Conservation (phyloP, 495 filamentous ascomycete genomes). For the Viridothelium virens region DNA sequence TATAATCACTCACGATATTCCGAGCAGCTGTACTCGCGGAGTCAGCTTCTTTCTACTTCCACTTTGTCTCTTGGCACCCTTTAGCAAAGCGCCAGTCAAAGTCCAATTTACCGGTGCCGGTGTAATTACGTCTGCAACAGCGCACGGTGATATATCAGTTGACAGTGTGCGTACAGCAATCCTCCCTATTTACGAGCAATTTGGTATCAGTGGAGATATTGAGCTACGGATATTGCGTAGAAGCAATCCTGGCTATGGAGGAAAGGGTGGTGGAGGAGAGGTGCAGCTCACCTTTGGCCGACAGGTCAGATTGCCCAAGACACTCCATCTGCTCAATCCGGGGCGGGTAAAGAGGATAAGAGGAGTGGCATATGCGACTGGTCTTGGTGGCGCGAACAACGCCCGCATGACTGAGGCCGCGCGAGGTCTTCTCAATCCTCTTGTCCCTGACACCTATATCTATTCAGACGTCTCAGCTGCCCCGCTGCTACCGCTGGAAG, state of each 20-base stretch:
- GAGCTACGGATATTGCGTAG: conserved; percentile 76
- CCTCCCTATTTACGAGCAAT: conserved; percentile 78
- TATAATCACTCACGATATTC: conserved; percentile 68
- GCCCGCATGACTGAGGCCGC: conserved; percentile 89
- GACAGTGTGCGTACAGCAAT: conserved; percentile 92
- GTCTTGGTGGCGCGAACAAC: conserved; percentile 85
- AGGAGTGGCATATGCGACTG: conserved; percentile 86
- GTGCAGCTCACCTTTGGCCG: conserved; percentile 87
- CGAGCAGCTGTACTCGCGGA: conserved; percentile 64
- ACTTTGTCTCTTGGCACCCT: conserved; percentile 84
- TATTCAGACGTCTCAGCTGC: conserved; percentile 68
- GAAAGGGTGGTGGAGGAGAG: conserved; percentile 75
- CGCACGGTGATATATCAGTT: conserved; percentile 72
- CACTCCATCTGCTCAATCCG: conserved; percentile 77
- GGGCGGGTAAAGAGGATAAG: conserved; percentile 82
- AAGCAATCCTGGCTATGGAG: conserved; percentile 64
- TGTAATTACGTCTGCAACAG: conserved; percentile 83
- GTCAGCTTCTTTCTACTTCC: conserved; percentile 89
- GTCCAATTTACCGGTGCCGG: conserved; percentile 83
- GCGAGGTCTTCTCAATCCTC: conserved; percentile 75
- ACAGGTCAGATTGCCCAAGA: conserved; percentile 87
- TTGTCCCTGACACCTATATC: conserved; percentile 80
- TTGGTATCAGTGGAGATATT: conserved; percentile 79
- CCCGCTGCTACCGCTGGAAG: conserved; percentile 49
- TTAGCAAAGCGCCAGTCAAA: conserved; percentile 80